Evolutionary conservation across 495 filamentous ascomycete genomes (phyloP).

Genomic region (Penicillium fimorum): DNA sequence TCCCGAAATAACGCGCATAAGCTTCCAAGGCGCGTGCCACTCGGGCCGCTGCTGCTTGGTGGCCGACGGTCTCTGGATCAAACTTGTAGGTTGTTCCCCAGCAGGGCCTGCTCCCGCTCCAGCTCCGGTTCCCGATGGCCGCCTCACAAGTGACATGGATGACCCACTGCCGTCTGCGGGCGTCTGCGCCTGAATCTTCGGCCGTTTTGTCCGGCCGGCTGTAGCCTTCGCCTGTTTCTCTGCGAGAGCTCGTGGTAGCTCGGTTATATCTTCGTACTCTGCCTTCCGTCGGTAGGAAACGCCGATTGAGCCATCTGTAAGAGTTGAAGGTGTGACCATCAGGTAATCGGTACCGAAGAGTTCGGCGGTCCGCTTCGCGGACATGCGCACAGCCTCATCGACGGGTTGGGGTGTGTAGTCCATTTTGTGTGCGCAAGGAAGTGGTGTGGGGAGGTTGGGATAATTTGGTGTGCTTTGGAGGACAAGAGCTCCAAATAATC

Average conservation of each 20-base stretch:
- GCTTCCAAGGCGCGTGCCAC: constrained; percentile 98
- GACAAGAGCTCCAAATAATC: constrained; percentile 6
- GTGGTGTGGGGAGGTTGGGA: constrained; percentile 3
- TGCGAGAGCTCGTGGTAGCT: constrained; percentile 80
- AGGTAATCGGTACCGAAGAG: constrained; percentile 59
- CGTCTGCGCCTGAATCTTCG: constrained; percentile 38
- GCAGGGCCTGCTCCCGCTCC: constrained; percentile 22
- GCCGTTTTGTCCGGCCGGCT: constrained; percentile 56
- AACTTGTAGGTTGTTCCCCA: constrained; percentile 51
- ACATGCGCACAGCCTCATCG: constrained; percentile 51
- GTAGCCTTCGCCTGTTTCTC: constrained; percentile 75
- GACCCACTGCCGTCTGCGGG: constrained; percentile 37
- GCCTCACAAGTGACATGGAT: constrained; percentile 47
- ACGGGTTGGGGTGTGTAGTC: constrained; percentile 38
- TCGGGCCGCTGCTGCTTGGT: constrained; percentile 76
- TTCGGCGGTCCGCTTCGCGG: constrained; percentile 68
- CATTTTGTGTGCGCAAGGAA: constrained; percentile 23
- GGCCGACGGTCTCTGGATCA: constrained; percentile 65
- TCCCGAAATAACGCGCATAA: constrained; percentile 95
- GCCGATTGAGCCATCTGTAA: constrained; percentile 43
- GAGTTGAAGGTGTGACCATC: constrained; percentile 49
- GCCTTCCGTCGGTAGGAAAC: constrained; percentile 61
- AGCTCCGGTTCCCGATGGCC: constrained; percentile 27
- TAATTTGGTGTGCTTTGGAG: neutral
- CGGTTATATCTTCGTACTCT: constrained; percentile 80